Percentiles rank a stretch among this genome's conserved stretches.
These are phyloP conservation scores for Bassia scoparia DNA, from an alignment of 148 eudicot species.

Conservation along the genomic window DNA sequence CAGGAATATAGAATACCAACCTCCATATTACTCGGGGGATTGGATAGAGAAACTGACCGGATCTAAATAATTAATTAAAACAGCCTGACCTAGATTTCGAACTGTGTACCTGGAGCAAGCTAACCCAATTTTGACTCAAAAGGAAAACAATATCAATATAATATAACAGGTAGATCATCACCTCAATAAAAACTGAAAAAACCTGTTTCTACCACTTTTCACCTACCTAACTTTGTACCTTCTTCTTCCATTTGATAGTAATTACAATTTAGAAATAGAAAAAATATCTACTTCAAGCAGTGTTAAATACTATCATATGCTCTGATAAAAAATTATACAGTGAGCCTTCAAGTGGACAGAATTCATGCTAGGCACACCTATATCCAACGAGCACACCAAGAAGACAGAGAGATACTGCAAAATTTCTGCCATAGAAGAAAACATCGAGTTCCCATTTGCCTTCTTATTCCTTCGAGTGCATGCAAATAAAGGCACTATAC, in stretches of 20 bases:
- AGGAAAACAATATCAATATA: background rate
- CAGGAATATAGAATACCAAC: background rate
- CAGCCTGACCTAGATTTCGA: too few species aligned
- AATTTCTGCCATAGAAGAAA: conserved; percentile 89
- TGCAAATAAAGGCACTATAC: conserved; percentile 77
- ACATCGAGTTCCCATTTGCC: conserved; percentile 76
- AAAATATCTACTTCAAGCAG: background rate
- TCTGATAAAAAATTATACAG: background rate
- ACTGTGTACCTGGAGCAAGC: background rate
- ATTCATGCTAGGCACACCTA: background rate
- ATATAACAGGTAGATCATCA: background rate
- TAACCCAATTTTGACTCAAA: background rate
- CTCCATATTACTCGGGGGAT: background rate
- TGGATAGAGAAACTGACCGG: background rate
- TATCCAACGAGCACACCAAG: background rate
- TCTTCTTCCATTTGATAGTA: background rate
- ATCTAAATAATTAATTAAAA: too few species aligned
- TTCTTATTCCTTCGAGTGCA: conserved; percentile 70
- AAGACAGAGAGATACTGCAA: conserved; percentile 49
- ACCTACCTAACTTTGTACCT: background rate
- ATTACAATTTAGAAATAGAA: background rate
- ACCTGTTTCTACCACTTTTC: background rate
- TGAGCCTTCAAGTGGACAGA: background rate
- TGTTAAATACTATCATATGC: background rate
- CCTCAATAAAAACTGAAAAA: background rate